Evolutionary conservation across 345 rosid genomes (phyloP).

Genomic region (Linum trigynum): DNA sequence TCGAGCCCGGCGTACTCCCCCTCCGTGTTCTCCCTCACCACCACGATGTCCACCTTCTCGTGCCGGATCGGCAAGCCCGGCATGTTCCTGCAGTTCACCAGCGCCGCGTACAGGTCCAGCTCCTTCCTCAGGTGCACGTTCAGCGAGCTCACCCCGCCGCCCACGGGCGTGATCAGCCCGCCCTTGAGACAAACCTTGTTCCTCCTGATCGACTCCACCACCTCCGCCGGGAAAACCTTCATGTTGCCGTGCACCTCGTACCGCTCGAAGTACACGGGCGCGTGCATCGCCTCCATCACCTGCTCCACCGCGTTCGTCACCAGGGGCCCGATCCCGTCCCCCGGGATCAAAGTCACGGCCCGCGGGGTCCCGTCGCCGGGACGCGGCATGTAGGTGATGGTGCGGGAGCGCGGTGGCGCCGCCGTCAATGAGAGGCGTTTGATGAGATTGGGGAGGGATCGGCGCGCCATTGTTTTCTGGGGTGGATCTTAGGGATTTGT

Average conservation of each 20-base stretch:
- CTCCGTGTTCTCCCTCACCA: conserved; percentile 87
- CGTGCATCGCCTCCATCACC: conserved; percentile 94
- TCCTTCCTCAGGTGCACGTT: conserved; percentile 79
- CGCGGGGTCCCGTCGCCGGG: conserved; percentile 92
- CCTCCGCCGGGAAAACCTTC: conserved; percentile 70
- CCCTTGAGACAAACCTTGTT: conserved; percentile 91
- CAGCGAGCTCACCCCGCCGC: conserved; percentile 86
- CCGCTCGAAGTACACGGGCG: conserved; percentile 74
- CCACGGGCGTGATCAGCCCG: conserved; percentile 79
- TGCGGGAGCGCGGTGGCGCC: conserved; percentile 31
- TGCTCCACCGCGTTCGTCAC: conserved; percentile 90
- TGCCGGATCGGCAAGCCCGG: conserved; percentile 80
- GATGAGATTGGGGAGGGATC: conserved; percentile 39
- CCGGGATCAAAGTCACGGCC: conserved; percentile 74
- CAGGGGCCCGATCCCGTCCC: conserved; percentile 90
- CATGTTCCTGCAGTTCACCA: conserved; percentile 74
- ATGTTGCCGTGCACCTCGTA: conserved; percentile 75
- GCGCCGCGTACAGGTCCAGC: conserved; percentile 83
- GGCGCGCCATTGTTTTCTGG: conserved; percentile 38
- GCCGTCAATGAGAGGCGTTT: conserved; percentile 33
- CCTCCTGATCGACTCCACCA: conserved; percentile 75
- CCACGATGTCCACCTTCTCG: conserved; percentile 77
- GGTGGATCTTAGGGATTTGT: background rate
- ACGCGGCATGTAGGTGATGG: conserved; percentile 96
- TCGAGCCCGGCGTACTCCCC: conserved; percentile 90